Conservation (phyloP, 805 yeast genomes). For the Starmerella vaccinii region DNA sequence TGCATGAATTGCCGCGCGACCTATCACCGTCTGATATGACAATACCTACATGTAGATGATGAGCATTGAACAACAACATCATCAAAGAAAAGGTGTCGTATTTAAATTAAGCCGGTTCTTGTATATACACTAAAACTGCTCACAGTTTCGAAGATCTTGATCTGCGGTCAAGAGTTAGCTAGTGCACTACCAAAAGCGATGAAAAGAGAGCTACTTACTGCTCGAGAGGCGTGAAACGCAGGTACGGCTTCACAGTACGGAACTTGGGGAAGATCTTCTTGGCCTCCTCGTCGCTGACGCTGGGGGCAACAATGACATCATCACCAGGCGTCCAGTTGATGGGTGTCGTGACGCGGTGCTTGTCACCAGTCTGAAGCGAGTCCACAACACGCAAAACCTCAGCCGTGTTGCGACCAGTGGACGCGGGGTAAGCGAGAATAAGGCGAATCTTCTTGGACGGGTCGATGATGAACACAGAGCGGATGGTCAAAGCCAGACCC, state of each 20-base stretch:
- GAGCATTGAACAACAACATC: no score
- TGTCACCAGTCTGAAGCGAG: conserved; percentile 80
- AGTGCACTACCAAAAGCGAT: neutral
- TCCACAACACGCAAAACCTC: conserved; percentile 89
- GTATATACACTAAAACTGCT: neutral
- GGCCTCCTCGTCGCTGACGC: conserved; percentile 73
- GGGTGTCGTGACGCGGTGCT: conserved; percentile 82
- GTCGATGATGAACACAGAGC: conserved; percentile 89
- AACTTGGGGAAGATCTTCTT: conserved; percentile 80
- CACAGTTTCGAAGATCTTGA: conserved; percentile 3
- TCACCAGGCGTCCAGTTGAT: conserved; percentile 87
- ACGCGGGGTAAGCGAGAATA: conserved; percentile 83
- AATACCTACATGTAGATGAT: no score
- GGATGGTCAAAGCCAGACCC: conserved; percentile 78
- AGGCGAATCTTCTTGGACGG: conserved; percentile 85
- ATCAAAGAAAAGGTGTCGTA: no score
- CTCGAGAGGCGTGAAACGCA: conserved; percentile 51
- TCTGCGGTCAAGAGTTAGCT: conserved; percentile 1
- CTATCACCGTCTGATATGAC: no score
- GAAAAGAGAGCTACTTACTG: conserved; percentile 15
- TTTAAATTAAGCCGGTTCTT: neutral
- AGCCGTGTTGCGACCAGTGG: conserved; percentile 89
- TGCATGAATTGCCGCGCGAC: no score
- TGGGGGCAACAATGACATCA: conserved; percentile 89
- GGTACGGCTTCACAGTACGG: conserved; percentile 84